Conservation (phyloP, 2,329 filamentous ascomycete species). For the Calonectria leucothoes region DNA sequence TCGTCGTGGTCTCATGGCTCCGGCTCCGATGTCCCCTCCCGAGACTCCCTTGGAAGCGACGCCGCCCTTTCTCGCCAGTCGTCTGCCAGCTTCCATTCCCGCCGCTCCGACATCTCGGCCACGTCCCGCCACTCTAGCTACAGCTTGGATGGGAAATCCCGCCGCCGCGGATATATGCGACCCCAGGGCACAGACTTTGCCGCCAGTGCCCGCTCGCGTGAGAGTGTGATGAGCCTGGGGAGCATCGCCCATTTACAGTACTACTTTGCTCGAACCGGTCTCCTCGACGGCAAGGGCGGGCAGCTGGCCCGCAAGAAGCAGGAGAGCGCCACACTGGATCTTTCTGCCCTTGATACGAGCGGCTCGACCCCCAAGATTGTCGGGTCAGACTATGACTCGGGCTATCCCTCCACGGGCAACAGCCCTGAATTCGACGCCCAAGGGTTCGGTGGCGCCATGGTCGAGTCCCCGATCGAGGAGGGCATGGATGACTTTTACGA, state of each 20-base stretch:
- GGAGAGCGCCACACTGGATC: conserved; percentile 68
- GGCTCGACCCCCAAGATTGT: conserved; percentile 50
- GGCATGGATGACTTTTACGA: conserved; percentile 63
- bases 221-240: conserved; percentile 95
- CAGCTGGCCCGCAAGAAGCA: conserved; percentile 82
- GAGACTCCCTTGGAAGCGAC: conserved; percentile 68
- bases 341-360: conserved; percentile 61
- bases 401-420: conserved; percentile 69
- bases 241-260: conserved; percentile 98
- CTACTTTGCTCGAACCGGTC: conserved; percentile 94
- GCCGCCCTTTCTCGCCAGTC: conserved; percentile 68
- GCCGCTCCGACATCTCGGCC: conserved; percentile 55
- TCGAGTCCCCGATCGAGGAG: conserved; percentile 62
- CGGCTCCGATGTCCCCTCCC: conserved; percentile 59
- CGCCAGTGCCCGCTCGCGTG: conserved; percentile 86
- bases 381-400: conserved; percentile 66
- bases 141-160: conserved; percentile 54
- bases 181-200: conserved; percentile 91
- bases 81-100: conserved; percentile 66
- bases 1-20: conserved; percentile 70
- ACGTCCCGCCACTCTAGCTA: conserved; percentile 60
- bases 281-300: conserved; percentile 93
- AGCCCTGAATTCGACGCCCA: conserved; percentile 66
- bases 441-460: conserved; percentile 52
- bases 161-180: conserved; percentile 85